These are phyloP conservation scores for Leptodontidium sp. DNA, from an alignment of 2,329 filamentous ascomycete genomes.

Conservation along the genomic window DNA sequence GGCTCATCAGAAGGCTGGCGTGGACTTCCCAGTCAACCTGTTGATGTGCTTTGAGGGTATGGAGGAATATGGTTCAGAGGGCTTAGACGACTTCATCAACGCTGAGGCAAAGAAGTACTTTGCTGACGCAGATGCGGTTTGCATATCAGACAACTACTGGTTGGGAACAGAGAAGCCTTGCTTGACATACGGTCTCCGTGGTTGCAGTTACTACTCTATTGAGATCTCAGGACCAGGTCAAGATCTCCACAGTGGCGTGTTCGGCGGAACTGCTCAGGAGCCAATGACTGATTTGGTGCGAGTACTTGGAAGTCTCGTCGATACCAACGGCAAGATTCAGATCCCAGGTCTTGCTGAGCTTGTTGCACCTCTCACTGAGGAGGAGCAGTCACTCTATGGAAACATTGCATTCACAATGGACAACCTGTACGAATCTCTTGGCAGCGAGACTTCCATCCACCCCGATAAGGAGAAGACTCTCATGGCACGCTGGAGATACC, in stretches of 20 bases:
- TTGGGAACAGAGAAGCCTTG: conserved; percentile 98
- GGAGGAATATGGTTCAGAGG: conserved; percentile 98
- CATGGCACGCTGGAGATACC: conserved; percentile 96
- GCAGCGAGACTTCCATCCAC: conserved; percentile 86
- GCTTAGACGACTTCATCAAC: conserved; percentile 92
- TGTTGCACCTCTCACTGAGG: conserved; percentile 85
- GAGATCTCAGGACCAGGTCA: conserved; percentile 90
- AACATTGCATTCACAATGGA: conserved; percentile 96
- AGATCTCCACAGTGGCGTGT: conserved; percentile 96
- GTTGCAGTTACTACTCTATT: conserved; percentile 97
- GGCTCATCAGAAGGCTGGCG: conserved; percentile 91
- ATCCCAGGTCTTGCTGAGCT: conserved; percentile 95
- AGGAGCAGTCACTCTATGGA: conserved; percentile 89
- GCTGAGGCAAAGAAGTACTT: conserved; percentile 94
- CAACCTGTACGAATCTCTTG: conserved; percentile 89
- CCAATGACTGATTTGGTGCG: conserved; percentile 96
- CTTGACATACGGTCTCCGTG: conserved; percentile 94
- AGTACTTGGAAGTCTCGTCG: conserved; percentile 84
- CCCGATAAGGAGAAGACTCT: conserved; percentile 90
- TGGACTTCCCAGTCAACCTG: conserved; percentile 96
- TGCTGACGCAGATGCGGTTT: conserved; percentile 93
- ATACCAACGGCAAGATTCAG: conserved; percentile 89
- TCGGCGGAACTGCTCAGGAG: conserved; percentile 95
- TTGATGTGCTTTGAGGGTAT: conserved; percentile 99
- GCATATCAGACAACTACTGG: conserved; percentile 99